Base-by-base conservation (phyloP, 2,329 filamentous ascomycete genomes). In the Aspergillus aculeatus region DNA sequence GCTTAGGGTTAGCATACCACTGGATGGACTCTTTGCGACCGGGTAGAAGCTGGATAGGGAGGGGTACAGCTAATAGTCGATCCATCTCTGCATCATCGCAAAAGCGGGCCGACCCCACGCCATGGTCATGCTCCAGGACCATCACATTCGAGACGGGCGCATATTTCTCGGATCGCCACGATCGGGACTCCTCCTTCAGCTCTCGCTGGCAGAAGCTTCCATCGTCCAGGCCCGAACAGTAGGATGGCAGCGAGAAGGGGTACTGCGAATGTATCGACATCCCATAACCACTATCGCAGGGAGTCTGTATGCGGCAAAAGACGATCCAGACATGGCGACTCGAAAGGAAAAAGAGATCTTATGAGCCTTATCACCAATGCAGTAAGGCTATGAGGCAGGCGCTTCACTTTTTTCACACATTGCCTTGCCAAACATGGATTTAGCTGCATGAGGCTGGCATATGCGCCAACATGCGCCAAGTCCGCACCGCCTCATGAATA, bases 141-240 rank as follows among this genome's bases (percentile, higher is more conserved):
- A 29, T 23, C 0, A 58, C 50, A 24, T 24, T 58, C n/a, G 56
- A 58, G 26, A 32, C 41, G 14, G 56, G 50, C 19, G 56, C 32
- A 41, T 58, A 58, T 47, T 58, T 58, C 23, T 58, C 56, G 5
- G 50, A 54, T 29, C 56, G 24, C 56, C 56, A 58, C 19, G 50
- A 58, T 19, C 38, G 32, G 4, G 56, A 48, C 26, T 58, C 56
- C 35, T 58, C 56, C 41, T 58, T 58, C 26, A 58, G 50, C 38
- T 58, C 56, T 10, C 56, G 50, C 50, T 53, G 56, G 19, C 56
- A 58, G 26, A 58, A 53, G 26, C 53, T 41, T 14, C 56, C 56
- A 49, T 58, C 56, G 32, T 58, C 56, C 1, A 58, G 41, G 12
- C 56, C 56, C 5, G 56, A 14, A 47, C 56, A 58, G 19, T 47